Conservation (phyloP, 75 land plant genomes). For the Larix kaempferi region DNA sequence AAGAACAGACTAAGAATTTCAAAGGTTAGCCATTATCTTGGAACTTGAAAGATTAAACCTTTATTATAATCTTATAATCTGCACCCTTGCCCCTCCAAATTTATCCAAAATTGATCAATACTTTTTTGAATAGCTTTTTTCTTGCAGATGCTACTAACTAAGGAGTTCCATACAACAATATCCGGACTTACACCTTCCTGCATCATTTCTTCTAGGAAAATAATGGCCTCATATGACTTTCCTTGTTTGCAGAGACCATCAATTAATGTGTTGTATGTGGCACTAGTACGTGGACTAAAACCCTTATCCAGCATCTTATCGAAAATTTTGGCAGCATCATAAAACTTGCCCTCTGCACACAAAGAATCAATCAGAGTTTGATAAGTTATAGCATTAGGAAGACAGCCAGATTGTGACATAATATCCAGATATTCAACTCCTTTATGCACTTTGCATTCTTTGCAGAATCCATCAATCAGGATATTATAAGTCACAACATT, state of each 20-base stretch:
- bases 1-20: too few relatives aligned
- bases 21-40: too few relatives aligned
- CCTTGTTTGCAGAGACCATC: constrained; percentile 51
- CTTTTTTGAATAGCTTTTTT: too few relatives aligned
- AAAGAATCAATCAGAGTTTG: constrained; percentile 42
- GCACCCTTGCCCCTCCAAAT: too few relatives aligned
- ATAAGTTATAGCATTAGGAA: constrained; percentile 43
- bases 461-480: constrained; percentile 48
- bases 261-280: constrained; percentile 30
- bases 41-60: too few relatives aligned
- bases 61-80: too few relatives aligned
- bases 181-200: constrained; percentile 44
- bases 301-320: constrained; percentile 44
- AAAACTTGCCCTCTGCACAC: constrained; percentile 38
- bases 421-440: constrained; percentile 31
- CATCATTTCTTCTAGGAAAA: constrained; percentile 72
- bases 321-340: constrained; percentile 44
- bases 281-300: constrained; percentile 18
- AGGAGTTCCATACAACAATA: constrained; percentile 28
- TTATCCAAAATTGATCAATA: too few relatives aligned
- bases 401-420: constrained; percentile 44
- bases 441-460: constrained; percentile 28
- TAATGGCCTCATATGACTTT: constrained; percentile 47
- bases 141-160: constrained; percentile 19
- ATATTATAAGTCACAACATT: constrained; percentile 38